Base-by-base conservation (phyloP, 306 rosid genomes). In the Oxytropis ochrocephala region DNA sequence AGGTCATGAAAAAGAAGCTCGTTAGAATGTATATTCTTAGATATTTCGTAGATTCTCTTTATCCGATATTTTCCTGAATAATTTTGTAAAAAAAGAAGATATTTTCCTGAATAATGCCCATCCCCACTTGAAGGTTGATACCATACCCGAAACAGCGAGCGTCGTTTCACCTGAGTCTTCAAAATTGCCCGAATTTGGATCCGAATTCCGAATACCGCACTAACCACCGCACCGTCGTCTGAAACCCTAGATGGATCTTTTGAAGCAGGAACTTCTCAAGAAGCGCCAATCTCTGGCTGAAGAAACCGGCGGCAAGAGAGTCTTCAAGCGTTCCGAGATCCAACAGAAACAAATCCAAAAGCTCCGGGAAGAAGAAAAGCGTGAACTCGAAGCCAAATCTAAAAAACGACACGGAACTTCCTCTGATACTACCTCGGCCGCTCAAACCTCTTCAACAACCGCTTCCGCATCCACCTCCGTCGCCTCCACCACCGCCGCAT, bases 261-360 rank as follows among this genome's bases (percentile, higher is more conserved):
- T 94, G 30, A 90, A 85, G 84, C 89, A 87, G 68, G 97, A 95
- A 78, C 82, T 91, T 57, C 85, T 81, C 11, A 83, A 82, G 84
- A 95, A 95, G 74, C 97, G 97, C 43, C 89, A 91, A 66, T 48
- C 85, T 38, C 86, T 95, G 2, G 82, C 92, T 14, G 82, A 82
- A 66, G 89, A 77, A 18, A 83, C 92, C 48, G 99, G 99, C 33
- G 99, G 99, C 50, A 89, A 82, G 73, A 81, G 84, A n/a, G 8
- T 78, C 68, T 89, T 95, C 84, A 95, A 95, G 84, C 97, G 97
- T 58, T 91, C 96, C 43, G 99, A 95, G 75, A 87, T 91, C 70
- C 96, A 95, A 36, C 87, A 87, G 78, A 95, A 86, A 62, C 81
- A 78, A 68, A 86, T 91, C 74, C 97, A 95, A 54, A 88, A 86